Conservation (phyloP, 2,329 filamentous ascomycete species). For the Phaeophleospora eucalypticola region DNA sequence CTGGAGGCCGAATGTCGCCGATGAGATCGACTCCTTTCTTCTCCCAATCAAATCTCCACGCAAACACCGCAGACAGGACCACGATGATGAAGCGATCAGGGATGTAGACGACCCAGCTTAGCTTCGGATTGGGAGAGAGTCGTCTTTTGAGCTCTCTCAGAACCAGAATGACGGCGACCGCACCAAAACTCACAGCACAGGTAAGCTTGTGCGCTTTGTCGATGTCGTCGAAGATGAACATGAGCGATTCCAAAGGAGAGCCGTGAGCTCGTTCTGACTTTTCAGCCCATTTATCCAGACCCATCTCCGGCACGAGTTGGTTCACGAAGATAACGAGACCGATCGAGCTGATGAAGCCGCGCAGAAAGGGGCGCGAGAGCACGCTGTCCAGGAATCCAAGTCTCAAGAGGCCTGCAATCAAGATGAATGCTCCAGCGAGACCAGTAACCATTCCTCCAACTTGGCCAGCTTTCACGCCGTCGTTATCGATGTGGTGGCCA, state of each 20-base stretch:
- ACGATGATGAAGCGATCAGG: constrained; percentile 91
- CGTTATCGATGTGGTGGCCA: constrained; percentile 60
- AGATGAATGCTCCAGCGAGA: constrained; percentile 80
- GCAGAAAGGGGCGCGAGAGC: constrained; percentile 82
- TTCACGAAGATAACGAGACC: constrained; percentile 95
- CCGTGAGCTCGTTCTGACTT: constrained; percentile 68
- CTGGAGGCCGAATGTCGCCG: constrained; percentile 69
- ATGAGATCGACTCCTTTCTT: constrained; percentile 75
- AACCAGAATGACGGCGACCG: constrained; percentile 87
- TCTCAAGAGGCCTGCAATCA: constrained; percentile 79
- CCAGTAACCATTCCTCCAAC: constrained; percentile 86
- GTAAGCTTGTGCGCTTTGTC: constrained; percentile 69
- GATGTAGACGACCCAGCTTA: constrained; percentile 68
- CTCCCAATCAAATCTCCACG: constrained; percentile 75
- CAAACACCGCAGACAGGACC: constrained; percentile 73
- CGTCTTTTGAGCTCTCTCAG: constrained; percentile 72
- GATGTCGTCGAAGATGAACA: constrained; percentile 69
- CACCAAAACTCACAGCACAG: constrained; percentile 68
- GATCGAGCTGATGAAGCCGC: constrained; percentile 95
- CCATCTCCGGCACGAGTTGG: constrained; percentile 86
- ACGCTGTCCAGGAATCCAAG: constrained; percentile 94
- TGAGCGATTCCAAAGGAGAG: constrained; percentile 79
- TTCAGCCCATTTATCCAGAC: constrained; percentile 64
- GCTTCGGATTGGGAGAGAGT: constrained; percentile 71
- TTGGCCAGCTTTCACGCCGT: constrained; percentile 69